These are phyloP conservation scores for Tylopilus plumbeoviolaceoides DNA, from an alignment of 768 basidiomycete species.

Conservation along the genomic window DNA sequence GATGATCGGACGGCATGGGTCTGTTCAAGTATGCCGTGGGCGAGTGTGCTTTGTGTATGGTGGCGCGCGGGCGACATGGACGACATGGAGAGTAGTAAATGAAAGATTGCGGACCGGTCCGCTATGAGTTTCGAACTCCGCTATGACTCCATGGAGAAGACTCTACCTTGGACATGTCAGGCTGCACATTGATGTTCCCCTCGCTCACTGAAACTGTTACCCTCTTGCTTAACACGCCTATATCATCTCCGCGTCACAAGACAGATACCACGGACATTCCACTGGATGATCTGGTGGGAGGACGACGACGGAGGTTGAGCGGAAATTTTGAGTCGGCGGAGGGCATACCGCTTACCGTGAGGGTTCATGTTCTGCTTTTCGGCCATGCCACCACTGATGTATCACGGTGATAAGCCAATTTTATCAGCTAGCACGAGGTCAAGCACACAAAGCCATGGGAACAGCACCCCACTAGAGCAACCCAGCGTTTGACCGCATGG, in stretches of 20 bases:
- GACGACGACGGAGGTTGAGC: neutral
- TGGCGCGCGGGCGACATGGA: no score
- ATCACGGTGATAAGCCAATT: neutral
- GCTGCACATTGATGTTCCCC: constrained; percentile 6
- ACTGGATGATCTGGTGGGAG: constrained; percentile 17
- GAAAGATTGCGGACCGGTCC: no score
- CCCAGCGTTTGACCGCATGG: neutral
- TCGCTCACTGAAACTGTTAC: constrained; percentile 13
- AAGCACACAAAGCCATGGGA: constrained; percentile 13
- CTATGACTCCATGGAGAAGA: no score
- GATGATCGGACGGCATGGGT: no score
- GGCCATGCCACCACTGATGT: constrained; percentile 1
- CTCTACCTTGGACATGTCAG: no score
- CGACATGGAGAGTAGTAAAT: no score
- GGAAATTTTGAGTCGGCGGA: constrained; percentile 1
- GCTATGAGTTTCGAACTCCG: no score
- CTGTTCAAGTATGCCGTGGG: no score
- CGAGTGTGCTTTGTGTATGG: no score
- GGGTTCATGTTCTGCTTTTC: neutral
- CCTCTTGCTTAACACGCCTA: constrained; percentile 24
- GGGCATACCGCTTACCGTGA: constrained; percentile 12
- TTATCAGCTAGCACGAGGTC: constrained; percentile 8
- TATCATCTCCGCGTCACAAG: constrained; percentile 7
- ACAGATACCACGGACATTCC: constrained; percentile 6
- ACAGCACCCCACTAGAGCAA: neutral